Evolutionary conservation across 768 basidiomycete genomes (phyloP), one percentile per base, ranked within the genome.

Genomic region (Lactarius hengduanensis): DNA sequence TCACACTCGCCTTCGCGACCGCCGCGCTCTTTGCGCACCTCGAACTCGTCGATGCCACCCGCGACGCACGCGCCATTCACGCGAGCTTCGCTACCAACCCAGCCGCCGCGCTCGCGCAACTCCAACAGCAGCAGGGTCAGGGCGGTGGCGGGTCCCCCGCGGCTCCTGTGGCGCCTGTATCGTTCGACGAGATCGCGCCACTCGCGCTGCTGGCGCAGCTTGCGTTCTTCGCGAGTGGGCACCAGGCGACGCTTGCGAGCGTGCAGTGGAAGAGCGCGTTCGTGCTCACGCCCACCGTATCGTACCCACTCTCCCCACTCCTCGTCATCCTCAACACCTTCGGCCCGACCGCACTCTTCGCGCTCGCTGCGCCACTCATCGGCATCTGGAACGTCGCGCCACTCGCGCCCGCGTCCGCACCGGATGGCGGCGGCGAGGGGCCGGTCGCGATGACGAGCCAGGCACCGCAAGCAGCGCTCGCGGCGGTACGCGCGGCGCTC

Each of bases 241-340:
- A 99, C 72, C 95, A 98, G 76, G 83, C 94, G 1, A 89, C 89
- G 3, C 81, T 98, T 45, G 84, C 93, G 1, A 90, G 92, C 3
- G 84, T 99, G 53, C 96, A 98, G 71, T 99, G 96, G 97, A 97
- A 97, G 75, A 78, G 89, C 1, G 96, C 91, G 8, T 99, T 98
- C 76, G 75, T 98, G 34, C 81, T 99, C 63, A 84, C 86, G 2
- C 78, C 84, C 3, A 85, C 81, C 0, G 79, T 94, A 54, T 79
- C 77, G 13, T 94, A 92, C 74, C 88, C 90, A 0, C 84, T 86
- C 71, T 88, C 95, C 0, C 88, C 88, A 0, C 55, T 91, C 2
- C 87, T 93, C 30, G 88, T 94, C 6, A 75, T 84, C 3, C 75
- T 89, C 66, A 98, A 98, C 76, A 87, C 90, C 8, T 78, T 93